Conservation (phyloP, 2,329 filamentous ascomycete species). For the Fusarium albosuccineum region DNA sequence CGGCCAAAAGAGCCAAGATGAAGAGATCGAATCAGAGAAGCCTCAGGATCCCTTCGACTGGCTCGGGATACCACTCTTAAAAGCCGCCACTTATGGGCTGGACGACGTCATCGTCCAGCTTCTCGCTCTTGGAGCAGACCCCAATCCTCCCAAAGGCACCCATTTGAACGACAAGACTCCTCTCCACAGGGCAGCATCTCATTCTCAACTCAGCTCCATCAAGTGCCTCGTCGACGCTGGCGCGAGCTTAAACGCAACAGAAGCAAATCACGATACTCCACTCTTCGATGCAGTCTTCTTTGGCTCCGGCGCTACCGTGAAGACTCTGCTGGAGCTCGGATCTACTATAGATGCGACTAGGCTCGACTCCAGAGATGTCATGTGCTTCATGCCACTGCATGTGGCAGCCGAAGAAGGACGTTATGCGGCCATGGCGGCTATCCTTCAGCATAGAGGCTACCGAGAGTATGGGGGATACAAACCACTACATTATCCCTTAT, state of each 20-base stretch:
- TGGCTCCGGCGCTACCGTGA: no score
- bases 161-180: neutral
- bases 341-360: neutral
- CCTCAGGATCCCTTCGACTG: neutral
- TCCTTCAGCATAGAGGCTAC: neutral
- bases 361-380: neutral
- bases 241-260: neutral
- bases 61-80: neutral
- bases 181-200: neutral
- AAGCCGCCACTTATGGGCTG: neutral
- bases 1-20: no score
- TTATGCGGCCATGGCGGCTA: neutral
- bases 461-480: neutral
- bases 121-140: neutral
- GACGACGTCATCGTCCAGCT: slow-evolving; percentile 1
- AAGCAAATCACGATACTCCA: no score
- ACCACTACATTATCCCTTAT: neutral
- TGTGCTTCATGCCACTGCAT: neutral
- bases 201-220: neutral
- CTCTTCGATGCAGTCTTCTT: no score
- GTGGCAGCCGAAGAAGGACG: neutral
- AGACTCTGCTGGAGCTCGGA: neutral
- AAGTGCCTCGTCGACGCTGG: neutral
- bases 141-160: neutral
- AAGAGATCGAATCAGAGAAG: neutral